Conservation (phyloP, 176 grass and related monocot genomes). For the Chloris gayana region DNA sequence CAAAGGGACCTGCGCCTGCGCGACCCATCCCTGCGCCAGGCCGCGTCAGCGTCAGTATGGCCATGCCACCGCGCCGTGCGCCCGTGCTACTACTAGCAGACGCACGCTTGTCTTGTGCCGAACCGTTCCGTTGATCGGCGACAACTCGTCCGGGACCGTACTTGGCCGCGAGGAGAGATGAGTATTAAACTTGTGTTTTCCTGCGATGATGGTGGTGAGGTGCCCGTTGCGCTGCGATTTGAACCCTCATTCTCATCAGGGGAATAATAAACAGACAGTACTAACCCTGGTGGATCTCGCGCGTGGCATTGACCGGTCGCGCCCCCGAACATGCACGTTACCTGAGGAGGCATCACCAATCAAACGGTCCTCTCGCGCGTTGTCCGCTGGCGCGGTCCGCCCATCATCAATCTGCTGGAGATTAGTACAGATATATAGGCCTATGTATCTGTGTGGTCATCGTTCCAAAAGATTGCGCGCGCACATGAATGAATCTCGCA, state of each 20-base stretch:
- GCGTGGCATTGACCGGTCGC: slow-evolving; percentile 5
- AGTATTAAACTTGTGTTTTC: neutral
- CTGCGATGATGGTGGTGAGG: neutral
- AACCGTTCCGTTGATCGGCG: neutral
- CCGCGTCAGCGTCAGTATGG: neutral
- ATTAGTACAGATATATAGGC: neutral
- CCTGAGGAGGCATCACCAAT: neutral
- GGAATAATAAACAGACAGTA: neutral
- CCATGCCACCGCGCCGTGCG: neutral
- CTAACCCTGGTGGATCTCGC: neutral
- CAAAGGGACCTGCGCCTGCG: no score
- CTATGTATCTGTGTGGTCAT: neutral
- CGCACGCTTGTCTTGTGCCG: neutral
- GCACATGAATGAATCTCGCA: slow-evolving; percentile 5
- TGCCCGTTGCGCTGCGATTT: neutral
- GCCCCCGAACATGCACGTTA: neutral
- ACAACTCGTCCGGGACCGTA: neutral
- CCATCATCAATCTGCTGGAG: neutral
- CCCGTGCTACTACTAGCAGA: neutral
- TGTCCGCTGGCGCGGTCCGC: slow-evolving; percentile 31
- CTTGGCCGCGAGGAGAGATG: neutral
- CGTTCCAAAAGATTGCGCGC: neutral
- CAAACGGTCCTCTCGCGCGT: neutral
- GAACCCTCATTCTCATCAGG: neutral
- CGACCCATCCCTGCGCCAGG: neutral